Evolutionary conservation across 1,284 basidiomycete species (phyloP), one percentile per base, ranked within the genome.

Genomic region (Ustilago hordei): DNA sequence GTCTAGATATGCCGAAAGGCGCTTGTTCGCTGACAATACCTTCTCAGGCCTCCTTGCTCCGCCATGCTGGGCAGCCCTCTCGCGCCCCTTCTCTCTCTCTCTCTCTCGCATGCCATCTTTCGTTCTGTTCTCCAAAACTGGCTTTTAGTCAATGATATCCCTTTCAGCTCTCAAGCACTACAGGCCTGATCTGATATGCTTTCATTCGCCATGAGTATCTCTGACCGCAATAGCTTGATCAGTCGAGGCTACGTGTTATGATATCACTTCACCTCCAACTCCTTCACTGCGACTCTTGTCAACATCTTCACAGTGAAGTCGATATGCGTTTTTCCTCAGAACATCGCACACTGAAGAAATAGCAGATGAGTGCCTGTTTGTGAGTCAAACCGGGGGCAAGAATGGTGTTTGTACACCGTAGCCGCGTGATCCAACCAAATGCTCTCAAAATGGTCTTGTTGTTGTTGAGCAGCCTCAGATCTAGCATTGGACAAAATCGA

Each of bases 131-230:
- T 53, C 58, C 60, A 67, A 38, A 67, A 67, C 53, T 56, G 64
- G 35, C 53, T 41, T 17, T 45, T 43, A 52, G 59, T 57, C 64
- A 55, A 67, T 61, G 59, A 67, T 67, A 67, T 67, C 64, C 64
- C 58, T 41, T 57, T 57, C 57, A 28, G 28, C 59, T 41, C 48
- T 8, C n/a, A 35, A 41, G 23, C 19, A 35, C 9, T 19, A 11
- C 43, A 45, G n/a, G 19, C 19, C 13, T 36, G 28, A n/a, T 17
- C 12, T 13, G 34, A 36, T 28, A 28, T 3, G 23, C 23, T 28
- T 28, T 28, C 23, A 28, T 28, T 28, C 23, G 23, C 23, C 23
- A 28, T 28, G 23, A 28, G 23, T 28, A 28, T 28, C 23, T 28
- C 23, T 3, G 23, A 28, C 3, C 23, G 23, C 23, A 28, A 28